phyloP scores from a whole-genome alignment of 2,329 filamentous ascomycete species.

The Colletotrichum spaethianum region DNA sequence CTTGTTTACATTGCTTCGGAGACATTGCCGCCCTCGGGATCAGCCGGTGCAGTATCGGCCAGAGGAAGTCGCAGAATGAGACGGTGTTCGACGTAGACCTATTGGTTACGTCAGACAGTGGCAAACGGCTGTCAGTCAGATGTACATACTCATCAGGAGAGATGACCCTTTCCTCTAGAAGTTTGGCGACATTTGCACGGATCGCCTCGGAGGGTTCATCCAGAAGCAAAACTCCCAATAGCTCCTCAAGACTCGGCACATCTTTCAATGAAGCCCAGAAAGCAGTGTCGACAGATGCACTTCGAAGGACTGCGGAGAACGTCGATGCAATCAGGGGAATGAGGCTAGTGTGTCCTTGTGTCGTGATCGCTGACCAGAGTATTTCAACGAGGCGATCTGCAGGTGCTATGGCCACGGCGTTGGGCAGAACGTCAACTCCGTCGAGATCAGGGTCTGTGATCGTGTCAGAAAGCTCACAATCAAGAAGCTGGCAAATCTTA shows the following conservation, averaged over 20 bases:
- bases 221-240: conserved; percentile 56
- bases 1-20: conserved; percentile 58
- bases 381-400: conserved; percentile 49
- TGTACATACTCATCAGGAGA: conserved; percentile 34
- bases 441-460: conserved; percentile 43
- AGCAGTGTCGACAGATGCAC: conserved; percentile 52
- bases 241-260: conserved; percentile 45
- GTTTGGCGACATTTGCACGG: conserved; percentile 52
- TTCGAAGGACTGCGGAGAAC: conserved; percentile 58
- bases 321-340: conserved; percentile 47
- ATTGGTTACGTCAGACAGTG: conserved; percentile 37
- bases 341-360: conserved; percentile 24
- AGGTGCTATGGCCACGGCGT: conserved; percentile 44
- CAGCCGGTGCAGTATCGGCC: conserved; percentile 59
- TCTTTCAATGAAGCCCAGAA: conserved; percentile 57
- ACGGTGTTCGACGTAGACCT: conserved; percentile 49
- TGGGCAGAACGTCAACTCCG: neutral
- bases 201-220: conserved; percentile 53
- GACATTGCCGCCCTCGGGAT: conserved; percentile 52
- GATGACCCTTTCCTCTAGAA: conserved; percentile 51
- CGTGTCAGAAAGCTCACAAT: conserved; percentile 41
- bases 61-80: conserved; percentile 62
- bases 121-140: conserved; percentile 33
- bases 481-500: conserved; percentile 47
- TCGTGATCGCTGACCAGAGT: conserved; percentile 42